A percentile compares a stretch with the other conserved stretches of the same genome.
These are phyloP conservation scores for Pichia sp. DNA, from an alignment of 1,139 yeast species.

Conservation along the genomic window DNA sequence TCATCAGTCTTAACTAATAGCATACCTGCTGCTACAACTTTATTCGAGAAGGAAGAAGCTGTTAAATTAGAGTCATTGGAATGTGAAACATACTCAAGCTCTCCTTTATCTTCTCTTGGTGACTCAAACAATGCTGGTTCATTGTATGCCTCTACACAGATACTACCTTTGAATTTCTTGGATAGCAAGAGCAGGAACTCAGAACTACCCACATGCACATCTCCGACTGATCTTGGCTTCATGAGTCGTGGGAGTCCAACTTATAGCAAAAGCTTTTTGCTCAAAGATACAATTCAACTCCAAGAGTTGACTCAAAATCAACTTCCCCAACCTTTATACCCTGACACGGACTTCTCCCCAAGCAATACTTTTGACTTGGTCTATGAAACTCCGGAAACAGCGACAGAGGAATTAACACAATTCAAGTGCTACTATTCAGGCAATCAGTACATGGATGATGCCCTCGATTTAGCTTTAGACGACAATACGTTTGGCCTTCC, in stretches of 20 bases:
- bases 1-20: background rate
- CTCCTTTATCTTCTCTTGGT: background rate
- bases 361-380: background rate
- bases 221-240: background rate
- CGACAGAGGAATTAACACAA: background rate
- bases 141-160: background rate
- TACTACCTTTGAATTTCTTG: background rate
- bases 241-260: background rate
- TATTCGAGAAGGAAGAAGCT: background rate
- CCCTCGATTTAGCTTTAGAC: background rate
- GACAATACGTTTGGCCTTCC: background rate
- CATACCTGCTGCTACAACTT: background rate
- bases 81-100: background rate
- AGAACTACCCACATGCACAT: background rate
- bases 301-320: background rate
- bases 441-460: background rate
- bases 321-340: background rate
- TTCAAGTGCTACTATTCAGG: background rate
- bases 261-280: background rate
- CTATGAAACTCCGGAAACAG: constrained; percentile 1
- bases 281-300: background rate
- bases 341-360: background rate
- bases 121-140: background rate
- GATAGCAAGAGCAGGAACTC: background rate
- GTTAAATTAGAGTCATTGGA: background rate